Base-by-base conservation (phyloP, 2,329 filamentous ascomycete species). In the Penicillium sp. region DNA sequence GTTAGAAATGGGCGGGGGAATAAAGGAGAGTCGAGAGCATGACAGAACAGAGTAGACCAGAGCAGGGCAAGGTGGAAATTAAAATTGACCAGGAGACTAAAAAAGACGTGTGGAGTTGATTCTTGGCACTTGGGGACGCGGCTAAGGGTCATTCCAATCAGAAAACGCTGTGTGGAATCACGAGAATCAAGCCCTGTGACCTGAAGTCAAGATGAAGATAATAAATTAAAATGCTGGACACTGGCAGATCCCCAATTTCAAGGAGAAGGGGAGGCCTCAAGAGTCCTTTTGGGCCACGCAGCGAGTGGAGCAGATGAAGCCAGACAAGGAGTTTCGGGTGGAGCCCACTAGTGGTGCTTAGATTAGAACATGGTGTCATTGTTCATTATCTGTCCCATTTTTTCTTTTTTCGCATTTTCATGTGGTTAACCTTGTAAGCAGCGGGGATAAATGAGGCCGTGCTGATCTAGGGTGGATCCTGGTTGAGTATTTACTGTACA, bases 91-190 rank as follows among this genome's bases (percentile, higher is more conserved):
- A 55, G 49, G 37, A 53, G 52, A 60, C 57, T 55, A 56, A 42
- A 45, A 52, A 51, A 45, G 40, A 55, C 47, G 31, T 50, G 54
- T 64, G 52, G 55, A 61, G 60, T 46, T 33, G 13, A 24, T 33
- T 52, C 62, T 63, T 64, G 62, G 62, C 62, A 53, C 44, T n/a
- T n/a, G n/a, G n/a, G n/a, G n/a, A n/a, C n/a, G n/a, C 31, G 49
- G 18, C 23, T 16, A n/a, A 26, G 11, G 14, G 24, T 58, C 50
- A 51, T 51, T 34, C 34, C 34, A 37, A 13, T 21, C 11, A 19
- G 14, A 13, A 18, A n/a, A 29, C 9, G 11, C 18, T 42, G 18
- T n/a, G n/a, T n/a, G n/a, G n/a, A n/a, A n/a, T n/a, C n/a, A n/a
- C n/a, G n/a, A n/a, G n/a, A n/a, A n/a, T n/a, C n/a, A n/a, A n/a